Evolutionary conservation across 257 asterid species (phyloP).

Genomic region (Salvia miltiorrhiza): DNA sequence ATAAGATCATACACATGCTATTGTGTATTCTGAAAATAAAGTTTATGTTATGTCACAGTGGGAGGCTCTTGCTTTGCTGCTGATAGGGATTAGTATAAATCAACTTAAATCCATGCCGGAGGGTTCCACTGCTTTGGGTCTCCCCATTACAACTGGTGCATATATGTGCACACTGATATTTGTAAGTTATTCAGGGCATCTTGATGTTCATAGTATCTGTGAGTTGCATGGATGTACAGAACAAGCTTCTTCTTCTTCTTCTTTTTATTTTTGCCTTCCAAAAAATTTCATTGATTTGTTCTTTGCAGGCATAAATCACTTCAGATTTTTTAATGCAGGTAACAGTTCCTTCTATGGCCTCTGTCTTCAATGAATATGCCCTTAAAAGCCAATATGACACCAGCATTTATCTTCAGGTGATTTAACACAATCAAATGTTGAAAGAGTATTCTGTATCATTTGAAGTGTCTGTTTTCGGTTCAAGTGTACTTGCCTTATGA

Average conservation of each 20-base stretch:
- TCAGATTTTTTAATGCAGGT: conserved; percentile 54
- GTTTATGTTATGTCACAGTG: conserved; percentile 46
- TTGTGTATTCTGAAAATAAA: neutral
- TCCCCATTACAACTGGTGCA: conserved; percentile 82
- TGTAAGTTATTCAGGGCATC: conserved; percentile 57
- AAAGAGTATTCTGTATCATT: neutral
- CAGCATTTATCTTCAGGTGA: conserved; percentile 96
- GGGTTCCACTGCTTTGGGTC: conserved; percentile 75
- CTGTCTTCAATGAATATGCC: conserved; percentile 97
- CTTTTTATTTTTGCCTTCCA: neutral
- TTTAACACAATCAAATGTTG: neutral
- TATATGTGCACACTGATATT: conserved; percentile 80
- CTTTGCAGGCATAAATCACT: conserved; percentile 9
- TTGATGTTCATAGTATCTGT: conserved; percentile 14
- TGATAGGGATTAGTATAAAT: conserved; percentile 89
- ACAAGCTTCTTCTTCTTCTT: neutral
- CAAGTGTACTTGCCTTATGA: neutral
- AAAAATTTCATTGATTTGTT: neutral
- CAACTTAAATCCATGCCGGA: conserved; percentile 88
- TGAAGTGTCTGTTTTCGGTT: neutral
- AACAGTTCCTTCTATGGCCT: conserved; percentile 95
- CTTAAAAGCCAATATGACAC: conserved; percentile 96
- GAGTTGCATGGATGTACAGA: conserved; percentile 9
- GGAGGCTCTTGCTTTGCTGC: conserved; percentile 99
- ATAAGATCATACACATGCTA: neutral